Conservation (phyloP, 2,329 filamentous ascomycete species). For the Fusarium sp. region DNA sequence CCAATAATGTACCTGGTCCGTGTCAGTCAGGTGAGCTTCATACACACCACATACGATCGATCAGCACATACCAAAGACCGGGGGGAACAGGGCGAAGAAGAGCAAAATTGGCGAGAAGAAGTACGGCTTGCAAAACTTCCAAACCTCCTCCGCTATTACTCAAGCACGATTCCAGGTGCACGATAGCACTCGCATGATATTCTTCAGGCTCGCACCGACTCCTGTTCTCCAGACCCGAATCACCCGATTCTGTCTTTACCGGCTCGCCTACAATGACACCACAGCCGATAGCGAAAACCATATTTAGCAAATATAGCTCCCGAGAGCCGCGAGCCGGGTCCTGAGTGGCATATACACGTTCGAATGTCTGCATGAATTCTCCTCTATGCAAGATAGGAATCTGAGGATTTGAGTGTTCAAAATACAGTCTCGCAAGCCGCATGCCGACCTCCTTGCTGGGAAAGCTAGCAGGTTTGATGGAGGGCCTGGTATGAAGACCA, state of each 20-base stretch:
- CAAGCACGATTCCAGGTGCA: slow-evolving; percentile 90
- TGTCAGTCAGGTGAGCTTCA: slow-evolving; percentile 33
- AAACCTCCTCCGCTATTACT: slow-evolving; percentile 89
- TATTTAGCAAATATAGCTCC: slow-evolving; percentile 95
- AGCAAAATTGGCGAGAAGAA: slow-evolving; percentile 92
- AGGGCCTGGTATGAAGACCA: slow-evolving; percentile 91
- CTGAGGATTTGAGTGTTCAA: slow-evolving; percentile 96
- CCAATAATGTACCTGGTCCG: slow-evolving; percentile 85
- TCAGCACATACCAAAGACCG: slow-evolving; percentile 78
- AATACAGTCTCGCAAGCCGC: slow-evolving; percentile 86
- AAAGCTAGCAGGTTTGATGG: slow-evolving; percentile 87
- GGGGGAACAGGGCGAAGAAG: slow-evolving; percentile 91
- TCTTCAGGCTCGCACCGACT: slow-evolving; percentile 85
- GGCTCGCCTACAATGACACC: slow-evolving; percentile 87
- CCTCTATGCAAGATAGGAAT: slow-evolving; percentile 91
- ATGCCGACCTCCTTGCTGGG: slow-evolving; percentile 82
- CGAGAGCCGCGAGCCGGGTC: slow-evolving; percentile 78
- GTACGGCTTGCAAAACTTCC: slow-evolving; percentile 93
- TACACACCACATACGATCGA: slow-evolving; percentile 10
- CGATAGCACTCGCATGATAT: slow-evolving; percentile 94
- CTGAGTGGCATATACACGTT: slow-evolving; percentile 81
- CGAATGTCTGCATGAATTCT: slow-evolving; percentile 91
- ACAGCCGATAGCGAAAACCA: slow-evolving; percentile 95
- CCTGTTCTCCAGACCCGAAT: slow-evolving; percentile 47
- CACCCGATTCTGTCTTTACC: slow-evolving; percentile 63